Base-by-base conservation (phyloP, 1,139 yeast species). In the Pneumocystis canis region DNA sequence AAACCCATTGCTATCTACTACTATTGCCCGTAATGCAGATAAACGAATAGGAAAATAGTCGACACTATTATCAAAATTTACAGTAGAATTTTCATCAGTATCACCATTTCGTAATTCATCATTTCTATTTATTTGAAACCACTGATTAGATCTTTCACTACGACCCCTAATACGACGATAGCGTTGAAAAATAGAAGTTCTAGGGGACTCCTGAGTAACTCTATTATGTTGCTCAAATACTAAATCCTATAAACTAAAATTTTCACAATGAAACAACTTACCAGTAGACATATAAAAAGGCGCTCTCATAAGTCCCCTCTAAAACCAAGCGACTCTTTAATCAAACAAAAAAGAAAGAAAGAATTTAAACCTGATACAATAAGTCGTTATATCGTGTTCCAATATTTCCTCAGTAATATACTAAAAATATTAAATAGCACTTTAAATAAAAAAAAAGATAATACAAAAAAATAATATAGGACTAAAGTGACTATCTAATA, bases 201-300 rank as follows among this genome's bases (percentile, higher is more conserved):
- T 25, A 47, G 30, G 54, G 25, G 14, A n/a, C 31, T 47, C 54
- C 25, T 47, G 54, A 25, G 30, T 25, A 25, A n/a, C 4, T 11
- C 54, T 47, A 14, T 25, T 47, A 47, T 47, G 54, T 16, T 37
- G 40, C 30, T 47, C 54, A 47, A 47, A 47, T 25, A 31, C 54
- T 47, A 47, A 47, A 47, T 14, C 54, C 25, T n/a, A 28, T 47
- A 47, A 47, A 25, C 7, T 11, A 47, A 47, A 25, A 47, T 25
- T 9, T 9, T 25, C 25, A 47, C 14, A 30, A 11, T 25, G 11
- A n/a, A 47, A 25, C n/a, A 25, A 47, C 54, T 31, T 25, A 47
- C 54, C n/a, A 47, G 54, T 47, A 47, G 54, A 47, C 54, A 47
- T 47, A 47, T 47, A 47, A 25, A 47, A 47, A 47, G 54, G 54